Evolutionary conservation across 2,329 filamentous ascomycete species (phyloP), one percentile per base, ranked within the genome.

Genomic region (Penicillium rolfsii): DNA sequence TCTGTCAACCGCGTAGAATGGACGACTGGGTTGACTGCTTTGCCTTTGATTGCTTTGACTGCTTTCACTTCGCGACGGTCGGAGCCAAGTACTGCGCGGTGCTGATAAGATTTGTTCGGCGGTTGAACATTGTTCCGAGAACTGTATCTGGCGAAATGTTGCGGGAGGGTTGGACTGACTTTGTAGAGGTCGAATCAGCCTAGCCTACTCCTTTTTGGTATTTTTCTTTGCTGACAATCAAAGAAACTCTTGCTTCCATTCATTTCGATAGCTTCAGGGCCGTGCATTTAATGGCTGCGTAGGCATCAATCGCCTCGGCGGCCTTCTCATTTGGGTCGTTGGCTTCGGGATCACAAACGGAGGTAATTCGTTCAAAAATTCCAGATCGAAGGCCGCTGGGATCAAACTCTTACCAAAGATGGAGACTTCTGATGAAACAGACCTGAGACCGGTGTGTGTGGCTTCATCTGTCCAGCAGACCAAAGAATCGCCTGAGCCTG

Each of bases 361-460:
- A 16, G n/a, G 8, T 16, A 26, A 26, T 16, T 3, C 3, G 4
- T 16, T 5, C 4, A 16, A 12, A 28, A 6, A 14, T 28, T 12
- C 6, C 6, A 24, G 43, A 28, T 43, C n/a, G 41, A 12, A 7
- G 7, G 11, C 19, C 8, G 19, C 19, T 22, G 19, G 19, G 19
- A 8, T 12, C 5, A 19, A 9, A 3, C n/a, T 49, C 16, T 4
- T 33, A 6, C 35, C n/a, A 30, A 49, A 7, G 2, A 49, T 49
- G 46, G 46, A 30, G 16, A 50, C 33, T 1, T 35, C 57, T 2
- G 48, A 48, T 14, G 7, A 24, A 26, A 49, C 53, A 5, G 36
- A 48, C 9, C 61, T 40, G 59, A 50, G 62, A 50, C 71, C 71
- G 24, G 56, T 68, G 33, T 74, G 71, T 43, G 67, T 74, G 56